Percentiles rank a stretch among this genome's conserved stretches.
These are phyloP conservation scores for Yamadazyma epiphylla DNA, from an alignment of 1,139 yeast genomes.

Conservation along the genomic window DNA sequence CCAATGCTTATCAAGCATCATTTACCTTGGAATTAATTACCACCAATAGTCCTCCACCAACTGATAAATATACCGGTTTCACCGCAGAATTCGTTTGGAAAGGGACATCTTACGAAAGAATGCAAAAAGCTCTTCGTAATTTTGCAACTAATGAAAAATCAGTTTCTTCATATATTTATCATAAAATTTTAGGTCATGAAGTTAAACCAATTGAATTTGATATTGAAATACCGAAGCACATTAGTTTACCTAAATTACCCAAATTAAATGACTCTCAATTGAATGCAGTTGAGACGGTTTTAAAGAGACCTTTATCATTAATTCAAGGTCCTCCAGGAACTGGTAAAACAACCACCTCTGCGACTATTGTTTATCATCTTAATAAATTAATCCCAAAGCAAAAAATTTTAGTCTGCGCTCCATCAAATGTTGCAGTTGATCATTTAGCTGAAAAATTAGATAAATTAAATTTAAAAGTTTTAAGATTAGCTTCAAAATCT, in stretches of 20 bases:
- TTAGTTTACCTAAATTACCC: constrained; percentile 66
- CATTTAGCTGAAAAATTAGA: constrained; percentile 76
- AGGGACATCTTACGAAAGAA: constrained; percentile 76
- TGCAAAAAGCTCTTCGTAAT: constrained; percentile 70
- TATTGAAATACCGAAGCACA: constrained; percentile 52
- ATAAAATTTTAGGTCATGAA: constrained; percentile 79
- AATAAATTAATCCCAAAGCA: constrained; percentile 47
- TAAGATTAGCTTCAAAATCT: constrained; percentile 70
- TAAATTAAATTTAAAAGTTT: constrained; percentile 66
- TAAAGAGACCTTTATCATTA: constrained; percentile 73
- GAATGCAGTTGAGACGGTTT: constrained; percentile 69
- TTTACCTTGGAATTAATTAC: constrained; percentile 68
- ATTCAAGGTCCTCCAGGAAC: constrained; percentile 99
- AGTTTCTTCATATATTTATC: constrained; percentile 75
- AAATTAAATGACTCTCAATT: constrained; percentile 74
- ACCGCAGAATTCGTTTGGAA: constrained; percentile 91
- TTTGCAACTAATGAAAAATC: constrained; percentile 74
- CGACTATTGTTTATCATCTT: constrained; percentile 80
- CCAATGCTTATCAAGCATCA: constrained; percentile 64
- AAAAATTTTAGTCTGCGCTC: constrained; percentile 83
- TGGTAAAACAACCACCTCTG: constrained; percentile 93
- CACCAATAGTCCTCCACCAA: constrained; percentile 40
- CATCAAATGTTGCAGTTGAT: constrained; percentile 93
- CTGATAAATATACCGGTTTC: constrained; percentile 60
- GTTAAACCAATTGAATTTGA: constrained; percentile 63